Evolutionary conservation across 768 basidiomycete species (phyloP), one percentile per base, ranked within the genome.

Genomic region (Saitozyma sp.): DNA sequence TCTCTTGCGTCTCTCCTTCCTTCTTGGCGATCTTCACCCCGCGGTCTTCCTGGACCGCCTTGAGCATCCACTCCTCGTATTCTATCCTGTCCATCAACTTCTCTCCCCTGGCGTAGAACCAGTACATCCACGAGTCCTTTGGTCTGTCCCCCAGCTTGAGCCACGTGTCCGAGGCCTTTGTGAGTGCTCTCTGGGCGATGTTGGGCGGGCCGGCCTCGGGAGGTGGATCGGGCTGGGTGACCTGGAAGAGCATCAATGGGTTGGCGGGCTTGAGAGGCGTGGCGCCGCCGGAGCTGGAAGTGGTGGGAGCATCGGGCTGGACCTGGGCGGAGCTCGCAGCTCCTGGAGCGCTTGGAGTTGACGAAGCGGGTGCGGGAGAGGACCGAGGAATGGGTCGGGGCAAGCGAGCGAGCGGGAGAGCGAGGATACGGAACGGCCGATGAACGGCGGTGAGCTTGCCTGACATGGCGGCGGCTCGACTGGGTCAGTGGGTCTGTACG

Each of bases 1-100:
- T 66, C 20, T 72, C 67, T 58, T 70, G 56, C 37, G 11, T 40
- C 29, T 66, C 54, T 13, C 66, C 56, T 13, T 63, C 56, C n/a
- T 67, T 55, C 38, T 66, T 71, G 41, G 51, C 68, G 11, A 77
- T 63, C 63, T 61, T 69, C 3, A 78, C 73, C 0, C 77, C 74
- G 16, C 68, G 50, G 19, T 65, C 69, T 19, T 76, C 76, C 46
- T 77, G 70, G 37, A 80, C 65, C 7, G 59, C 62, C 59, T 80
- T 80, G 54, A 80, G 62, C 6, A 69, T 71, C 79, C 80, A 81
- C 56, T 81, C 80, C 51, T 80, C 79, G 58, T 68, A 79, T 49
- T 81, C 80, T 16, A 80, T 79, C 66, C 66, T 66, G 68, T 81
- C 79, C 80, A 81, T 81, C 64, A 79, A 67, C 9, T 72, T 59